Evolutionary conservation across 2,329 filamentous ascomycete species (phyloP), one percentile per base, ranked within the genome.

Genomic region (Cryphonectria radicalis): DNA sequence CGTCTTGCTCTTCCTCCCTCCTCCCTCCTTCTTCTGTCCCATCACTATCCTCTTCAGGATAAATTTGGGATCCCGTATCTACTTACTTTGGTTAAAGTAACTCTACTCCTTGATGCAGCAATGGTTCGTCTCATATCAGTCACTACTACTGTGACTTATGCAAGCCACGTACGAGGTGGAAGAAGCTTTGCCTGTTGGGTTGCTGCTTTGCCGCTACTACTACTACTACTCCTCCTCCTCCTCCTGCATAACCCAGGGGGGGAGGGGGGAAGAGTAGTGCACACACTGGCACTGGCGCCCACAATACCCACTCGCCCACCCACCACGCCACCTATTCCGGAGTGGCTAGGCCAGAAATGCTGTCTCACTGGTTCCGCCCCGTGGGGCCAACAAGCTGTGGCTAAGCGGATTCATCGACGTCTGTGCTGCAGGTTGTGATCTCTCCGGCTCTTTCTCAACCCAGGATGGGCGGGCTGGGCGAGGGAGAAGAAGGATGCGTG

Each of bases 181-280:
- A 46, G n/a, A 37, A 13, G 28, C 28, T 35, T 50, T 22, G 19
- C 17, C 22, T 50, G 28, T 32, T 32, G 28, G 28, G 4, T 8
- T 50, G 46, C 46, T 50, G 46, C 46, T 40, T 40, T 10, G 46
- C 46, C 17, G 46, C 43, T 46, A 5, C n/a, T n/a, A n/a, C n/a
- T n/a, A n/a, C n/a, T n/a, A n/a, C n/a, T n/a, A n/a, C n/a, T n/a
- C n/a, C 17, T 46, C 14, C 43, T 25, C 22, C 50, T 55, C 11
- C 53, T 28, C 55, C 55, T 70, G 67, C 70, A 67, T 35, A 55
- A 57, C 46, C 46, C 40, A 70, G 64, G 69, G 70, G 67, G 70
- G 35, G 37, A 10, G 37, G 37, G 37, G 37, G 8, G 10, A 40
- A 11, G 10, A 10, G 37, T 8, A 40, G 37, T 10, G 37, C 37